Conservation (phyloP, 164 flowering plant species). For the Vitis rupestris region DNA sequence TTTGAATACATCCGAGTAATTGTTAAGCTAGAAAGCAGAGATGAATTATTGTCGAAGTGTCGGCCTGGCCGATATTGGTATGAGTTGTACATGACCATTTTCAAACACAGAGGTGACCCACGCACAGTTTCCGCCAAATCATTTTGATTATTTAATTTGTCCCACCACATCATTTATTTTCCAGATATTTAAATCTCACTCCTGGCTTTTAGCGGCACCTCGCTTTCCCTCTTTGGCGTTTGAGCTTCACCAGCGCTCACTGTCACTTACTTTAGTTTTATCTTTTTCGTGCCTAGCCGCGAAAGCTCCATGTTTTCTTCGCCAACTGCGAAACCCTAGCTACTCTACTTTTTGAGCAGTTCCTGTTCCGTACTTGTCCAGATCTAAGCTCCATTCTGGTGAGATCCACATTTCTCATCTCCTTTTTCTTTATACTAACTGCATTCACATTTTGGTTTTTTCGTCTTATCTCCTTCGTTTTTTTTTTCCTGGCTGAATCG, state of each 20-base stretch:
- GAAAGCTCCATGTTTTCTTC: constrained; percentile 1
- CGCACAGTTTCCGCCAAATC: too few species aligned
- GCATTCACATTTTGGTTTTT: not conserved
- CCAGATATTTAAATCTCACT: too few species aligned
- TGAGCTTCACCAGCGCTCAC: not conserved
- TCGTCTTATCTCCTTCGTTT: not conserved
- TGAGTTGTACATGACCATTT: too few species aligned
- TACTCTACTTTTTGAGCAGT: not conserved
- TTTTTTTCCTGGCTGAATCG: not conserved
- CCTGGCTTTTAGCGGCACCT: too few species aligned
- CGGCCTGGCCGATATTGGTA: too few species aligned
- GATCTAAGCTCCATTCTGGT: not conserved
- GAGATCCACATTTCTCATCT: not conserved
- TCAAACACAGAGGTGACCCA: too few species aligned
- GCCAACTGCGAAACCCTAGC: constrained; percentile 9
- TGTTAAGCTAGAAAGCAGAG: too few species aligned
- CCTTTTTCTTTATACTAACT: not conserved
- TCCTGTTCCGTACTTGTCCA: not conserved
- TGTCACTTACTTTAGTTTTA: not conserved
- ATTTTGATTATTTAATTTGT: too few species aligned
- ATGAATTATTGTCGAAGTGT: too few species aligned
- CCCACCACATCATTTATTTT: too few species aligned
- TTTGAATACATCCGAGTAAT: too few species aligned
- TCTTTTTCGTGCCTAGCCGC: not conserved
- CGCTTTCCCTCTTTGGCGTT: too few species aligned